Conservation (phyloP, 2,329 filamentous ascomycete species). For the Thielaviopsis punctulata region DNA sequence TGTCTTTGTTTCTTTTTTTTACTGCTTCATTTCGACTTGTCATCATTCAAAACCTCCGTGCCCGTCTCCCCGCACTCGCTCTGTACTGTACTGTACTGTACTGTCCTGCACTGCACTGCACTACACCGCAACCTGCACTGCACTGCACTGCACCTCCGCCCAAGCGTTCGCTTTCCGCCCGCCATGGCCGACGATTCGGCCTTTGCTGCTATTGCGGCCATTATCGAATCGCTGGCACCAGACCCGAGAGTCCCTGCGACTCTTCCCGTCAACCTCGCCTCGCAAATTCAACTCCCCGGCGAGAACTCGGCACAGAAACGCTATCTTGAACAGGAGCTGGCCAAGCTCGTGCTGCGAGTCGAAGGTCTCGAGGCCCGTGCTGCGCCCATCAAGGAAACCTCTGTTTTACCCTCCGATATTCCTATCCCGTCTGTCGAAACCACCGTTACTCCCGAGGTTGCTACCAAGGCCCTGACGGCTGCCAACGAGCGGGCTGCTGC, state of each 20-base stretch:
- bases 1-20: no score
- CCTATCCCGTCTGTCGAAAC: slow-evolving; percentile 23
- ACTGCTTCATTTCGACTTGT: no score
- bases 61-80: no score
- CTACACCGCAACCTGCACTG: background rate
- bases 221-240: slow-evolving; percentile 34
- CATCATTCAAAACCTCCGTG: no score
- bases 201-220: slow-evolving; percentile 34
- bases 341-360: slow-evolving; percentile 59
- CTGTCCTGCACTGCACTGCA: no score
- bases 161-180: background rate
- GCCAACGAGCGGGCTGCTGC: slow-evolving; percentile 26
- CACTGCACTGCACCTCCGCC: background rate
- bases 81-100: no score
- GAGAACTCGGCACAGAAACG: slow-evolving; percentile 58
- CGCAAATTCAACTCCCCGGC: slow-evolving; percentile 57
- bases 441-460: slow-evolving; percentile 70
- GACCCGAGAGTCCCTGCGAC: slow-evolving; percentile 24
- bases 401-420: background rate
- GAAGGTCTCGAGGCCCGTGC: slow-evolving; percentile 70
- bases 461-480: slow-evolving; percentile 44
- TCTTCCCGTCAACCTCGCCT: slow-evolving; percentile 25
- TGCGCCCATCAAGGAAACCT: slow-evolving; percentile 27
- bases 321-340: slow-evolving; percentile 66
- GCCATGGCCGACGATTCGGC: slow-evolving; percentile 37